Base-by-base conservation (phyloP, 2,329 filamentous ascomycete genomes). In the Trichophaea hybrida region DNA sequence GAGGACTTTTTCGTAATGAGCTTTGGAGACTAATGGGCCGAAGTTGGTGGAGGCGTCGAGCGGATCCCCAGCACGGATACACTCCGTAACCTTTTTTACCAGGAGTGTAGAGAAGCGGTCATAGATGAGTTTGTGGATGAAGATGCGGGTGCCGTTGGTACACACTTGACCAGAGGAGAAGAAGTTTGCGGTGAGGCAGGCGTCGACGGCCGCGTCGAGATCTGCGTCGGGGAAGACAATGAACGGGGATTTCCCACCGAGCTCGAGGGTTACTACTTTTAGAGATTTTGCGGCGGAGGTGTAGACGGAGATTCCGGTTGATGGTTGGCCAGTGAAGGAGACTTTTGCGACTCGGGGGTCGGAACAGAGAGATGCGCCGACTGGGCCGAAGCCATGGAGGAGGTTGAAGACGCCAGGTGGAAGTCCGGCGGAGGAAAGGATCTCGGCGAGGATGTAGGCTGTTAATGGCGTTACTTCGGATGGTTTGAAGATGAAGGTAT, bases 181-280 rank as follows among this genome's bases (percentile, higher is more conserved):
- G 75, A 94, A 94, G 73, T 94, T 94, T 68, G 88, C 89, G 77
- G 94, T 88, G 85, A 94, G 90, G 64, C 88, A 88, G 34, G 87
- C 85, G 69, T 94, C 84, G 37, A 88, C 89, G n/a, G 89, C 89
- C 68, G 81, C 80, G 50, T 87, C 83, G 17, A 91, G 72, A 55
- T 88, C 81, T 13, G 85, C 86, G 69, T 94, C 88, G 0, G 86
- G 86, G 0, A 94, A 80, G 51, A 95, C 77, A 55, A 95, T 76
- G 46, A 88, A 76, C 0, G 88, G 86, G 61, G 84, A 88, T 74
- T 94, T 94, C 54, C 89, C 89, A 58, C 89, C 89, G 0, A 94
- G 78, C 73, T 95, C 89, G 85, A 94, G 90, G 17, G 89, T 94
- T 53, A 93, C 84, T 70, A 89, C 88, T 74, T 94, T 94, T 12